phyloP scores from a whole-genome alignment of 768 basidiomycete species.

The Hericium alpestre region DNA sequence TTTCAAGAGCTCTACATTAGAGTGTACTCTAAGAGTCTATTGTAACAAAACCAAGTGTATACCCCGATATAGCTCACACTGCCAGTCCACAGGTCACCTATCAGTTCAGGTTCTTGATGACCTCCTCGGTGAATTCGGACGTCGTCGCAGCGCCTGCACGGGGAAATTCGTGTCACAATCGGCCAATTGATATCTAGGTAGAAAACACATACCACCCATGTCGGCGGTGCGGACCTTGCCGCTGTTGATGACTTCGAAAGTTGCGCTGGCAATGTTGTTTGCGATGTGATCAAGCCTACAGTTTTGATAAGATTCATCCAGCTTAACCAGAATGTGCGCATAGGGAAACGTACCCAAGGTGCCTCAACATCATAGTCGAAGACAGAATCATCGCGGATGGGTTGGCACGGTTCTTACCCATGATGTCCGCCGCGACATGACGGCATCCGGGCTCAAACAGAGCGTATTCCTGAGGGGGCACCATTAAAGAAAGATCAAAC shows the following conservation, averaged over 20 bases:
- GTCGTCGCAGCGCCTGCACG: constrained; percentile 72
- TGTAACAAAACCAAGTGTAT: background rate
- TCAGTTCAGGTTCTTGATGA: constrained; percentile 68
- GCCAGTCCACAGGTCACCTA: background rate
- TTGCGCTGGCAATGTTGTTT: constrained; percentile 85
- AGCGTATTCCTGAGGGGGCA: constrained; percentile 67
- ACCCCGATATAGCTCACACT: background rate
- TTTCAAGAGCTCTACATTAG: constrained; percentile 9
- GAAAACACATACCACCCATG: constrained; percentile 68
- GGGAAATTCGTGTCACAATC: constrained; percentile 8
- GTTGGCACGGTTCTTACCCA: constrained; percentile 93
- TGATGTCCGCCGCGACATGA: constrained; percentile 90
- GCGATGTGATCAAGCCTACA: constrained; percentile 81
- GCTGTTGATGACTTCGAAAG: constrained; percentile 84
- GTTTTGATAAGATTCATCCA: background rate
- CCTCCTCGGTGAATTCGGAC: constrained; percentile 87
- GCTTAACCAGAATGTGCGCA: constrained; percentile 6
- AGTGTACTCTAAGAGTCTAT: constrained; percentile 4
- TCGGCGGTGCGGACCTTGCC: constrained; percentile 88
- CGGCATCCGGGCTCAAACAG: constrained; percentile 98
- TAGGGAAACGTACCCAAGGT: constrained; percentile 64
- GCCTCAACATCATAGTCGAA: constrained; percentile 95
- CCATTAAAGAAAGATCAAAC: background rate
- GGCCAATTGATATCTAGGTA: background rate
- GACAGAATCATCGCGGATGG: constrained; percentile 96